Evolutionary conservation across 2,329 filamentous ascomycete species (phyloP).

Genomic region (Diaporthe sp.): DNA sequence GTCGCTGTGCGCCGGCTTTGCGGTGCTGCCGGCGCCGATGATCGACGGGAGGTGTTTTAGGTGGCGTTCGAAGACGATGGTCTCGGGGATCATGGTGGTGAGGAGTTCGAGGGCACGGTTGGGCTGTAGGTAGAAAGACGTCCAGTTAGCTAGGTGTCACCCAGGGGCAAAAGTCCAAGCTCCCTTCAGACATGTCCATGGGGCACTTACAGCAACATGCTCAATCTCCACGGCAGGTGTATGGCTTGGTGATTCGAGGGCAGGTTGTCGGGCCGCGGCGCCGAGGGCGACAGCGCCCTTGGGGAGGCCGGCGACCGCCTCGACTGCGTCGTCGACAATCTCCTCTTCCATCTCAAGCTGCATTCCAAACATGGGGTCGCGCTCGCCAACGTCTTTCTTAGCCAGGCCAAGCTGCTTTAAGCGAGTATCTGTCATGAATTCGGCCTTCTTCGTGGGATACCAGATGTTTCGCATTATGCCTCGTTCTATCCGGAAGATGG

Average conservation of each 20-base stretch:
- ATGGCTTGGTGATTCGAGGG: background rate
- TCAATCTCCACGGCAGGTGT: constrained; percentile 31
- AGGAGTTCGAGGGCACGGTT: constrained; percentile 49
- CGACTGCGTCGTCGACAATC: constrained; percentile 29
- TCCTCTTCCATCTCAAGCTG: constrained; percentile 23
- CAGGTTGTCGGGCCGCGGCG: background rate
- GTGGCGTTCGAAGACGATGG: constrained; percentile 51
- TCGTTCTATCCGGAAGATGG: constrained; percentile 46
- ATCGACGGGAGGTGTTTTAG: constrained; percentile 42
- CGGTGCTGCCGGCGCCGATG: constrained; percentile 31
- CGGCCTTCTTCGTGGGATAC: constrained; percentile 46
- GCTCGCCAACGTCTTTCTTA: constrained; percentile 43
- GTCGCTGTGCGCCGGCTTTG: constrained; percentile 30
- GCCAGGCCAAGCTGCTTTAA: constrained; percentile 44
- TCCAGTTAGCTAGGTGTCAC: constrained; percentile 1
- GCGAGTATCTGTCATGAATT: constrained; percentile 48
- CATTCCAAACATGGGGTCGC: constrained; percentile 43
- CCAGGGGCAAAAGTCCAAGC: background rate
- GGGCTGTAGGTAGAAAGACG: constrained; percentile 41
- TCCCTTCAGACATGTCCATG: background rate
- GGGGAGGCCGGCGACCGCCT: constrained; percentile 25
- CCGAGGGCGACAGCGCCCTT: background rate
- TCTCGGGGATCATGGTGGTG: constrained; percentile 46
- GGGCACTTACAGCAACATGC: constrained; percentile 34
- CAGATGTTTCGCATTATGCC: constrained; percentile 51